phyloP scores from a whole-genome alignment of 2,329 filamentous ascomycete genomes.

The Pseudogymnoascus sp. region DNA sequence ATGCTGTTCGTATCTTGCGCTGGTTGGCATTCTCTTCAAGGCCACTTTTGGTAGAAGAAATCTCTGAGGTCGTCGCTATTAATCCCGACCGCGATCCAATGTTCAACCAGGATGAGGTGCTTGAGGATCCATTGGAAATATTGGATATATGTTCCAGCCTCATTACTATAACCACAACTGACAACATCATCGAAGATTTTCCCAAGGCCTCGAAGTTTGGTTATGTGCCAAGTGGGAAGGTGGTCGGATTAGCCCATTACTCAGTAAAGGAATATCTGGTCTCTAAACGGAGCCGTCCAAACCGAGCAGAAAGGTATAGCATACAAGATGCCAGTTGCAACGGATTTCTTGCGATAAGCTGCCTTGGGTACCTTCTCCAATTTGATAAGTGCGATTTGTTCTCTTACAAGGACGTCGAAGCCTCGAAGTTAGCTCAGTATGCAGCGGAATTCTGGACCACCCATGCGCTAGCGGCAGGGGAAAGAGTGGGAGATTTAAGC shows the following conservation, averaged over 20 bases:
- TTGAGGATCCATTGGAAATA: background rate
- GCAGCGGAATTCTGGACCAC: conserved; percentile 20
- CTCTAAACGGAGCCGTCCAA: conserved; percentile 15
- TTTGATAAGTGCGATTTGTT: background rate
- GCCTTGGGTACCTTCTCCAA: background rate
- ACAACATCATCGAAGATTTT: background rate
- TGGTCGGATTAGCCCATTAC: conserved; percentile 24
- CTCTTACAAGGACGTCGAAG: background rate
- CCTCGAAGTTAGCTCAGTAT: conserved; percentile 18
- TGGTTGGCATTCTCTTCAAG: conserved; percentile 15
- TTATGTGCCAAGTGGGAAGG: background rate
- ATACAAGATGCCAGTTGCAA: conserved; percentile 22
- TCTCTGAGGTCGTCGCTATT: conserved; percentile 14
- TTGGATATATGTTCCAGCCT: background rate
- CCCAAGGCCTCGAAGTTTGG: background rate
- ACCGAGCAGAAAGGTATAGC: conserved; percentile 13
- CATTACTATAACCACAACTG: background rate
- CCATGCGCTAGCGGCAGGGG: conserved; percentile 12
- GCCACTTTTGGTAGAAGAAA: background rate
- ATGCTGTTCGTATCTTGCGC: conserved; percentile 16
- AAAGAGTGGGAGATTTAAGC: background rate
- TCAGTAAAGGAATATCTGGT: conserved; percentile 26
- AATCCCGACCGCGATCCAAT: background rate
- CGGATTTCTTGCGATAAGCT: conserved; percentile 15
- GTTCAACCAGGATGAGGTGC: background rate